Evolutionary conservation across 805 yeast genomes (phyloP), one percentile per base, ranked within the genome.

Genomic region (Martiniozyma abietophila): DNA sequence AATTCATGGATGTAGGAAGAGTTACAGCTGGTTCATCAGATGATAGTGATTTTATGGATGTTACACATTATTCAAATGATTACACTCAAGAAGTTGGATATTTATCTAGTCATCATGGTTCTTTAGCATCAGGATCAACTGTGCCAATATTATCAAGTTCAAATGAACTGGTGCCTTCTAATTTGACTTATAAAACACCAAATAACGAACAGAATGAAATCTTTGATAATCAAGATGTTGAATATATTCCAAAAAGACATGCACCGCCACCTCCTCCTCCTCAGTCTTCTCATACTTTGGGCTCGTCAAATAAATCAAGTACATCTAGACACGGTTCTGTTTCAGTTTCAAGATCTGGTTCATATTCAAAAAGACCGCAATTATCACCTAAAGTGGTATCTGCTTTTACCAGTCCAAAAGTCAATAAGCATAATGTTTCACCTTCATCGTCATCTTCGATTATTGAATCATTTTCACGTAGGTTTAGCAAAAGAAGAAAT

Each of bases 261-360:
- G 59, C 59, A 12, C 65, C 64, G 14, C 54, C 58, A 4, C 61
- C 58, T 12, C 59, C 60, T 8, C 51, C 52, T n/a, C 49, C 53
- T 25, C 41, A 31, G 36, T 23, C 42, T 2, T 11, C 12, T 5
- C 11, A n/a, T n/a, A n/a, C n/a, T n/a, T n/a, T n/a, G n/a, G n/a
- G 7, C 6, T 8, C 40, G 6, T 3, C 34, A 18, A 15, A 35
- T 12, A 25, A 28, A 27, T 6, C 38, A 9, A 25, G 34, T 10
- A 23, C 36, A 5, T 5, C 41, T 4, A 17, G 19, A 15, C 12
- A 16, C 1, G 0, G 30, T 10, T 6, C 33, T 8, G 20, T 32
- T 20, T 31, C 45, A n/a, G 14, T 29, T 19, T 31, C 34, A 10
- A 3, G 19, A 9, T 18, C 24, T n/a, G n/a, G n/a, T n/a, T n/a